phyloP scores from a whole-genome alignment of 2,329 filamentous ascomycete species.

The Fusarium sp. region DNA sequence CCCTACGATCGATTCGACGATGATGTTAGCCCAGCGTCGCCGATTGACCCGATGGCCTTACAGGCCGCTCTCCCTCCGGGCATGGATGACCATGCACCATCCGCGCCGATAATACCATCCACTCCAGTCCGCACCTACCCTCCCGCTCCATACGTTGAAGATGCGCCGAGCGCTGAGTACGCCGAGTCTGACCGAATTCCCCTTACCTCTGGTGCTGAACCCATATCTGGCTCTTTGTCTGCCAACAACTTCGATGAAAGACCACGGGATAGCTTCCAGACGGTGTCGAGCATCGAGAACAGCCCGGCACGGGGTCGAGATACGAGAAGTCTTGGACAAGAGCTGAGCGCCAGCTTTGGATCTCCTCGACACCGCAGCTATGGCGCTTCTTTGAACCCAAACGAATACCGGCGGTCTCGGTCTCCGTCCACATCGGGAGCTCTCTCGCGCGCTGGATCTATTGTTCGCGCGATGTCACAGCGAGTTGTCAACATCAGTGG shows the following conservation, averaged over 20 bases:
- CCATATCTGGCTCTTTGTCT: conserved; percentile 63
- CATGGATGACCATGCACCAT: conserved; percentile 50
- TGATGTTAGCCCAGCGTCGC: conserved; percentile 56
- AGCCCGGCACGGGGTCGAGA: conserved; percentile 62
- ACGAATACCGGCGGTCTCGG: conserved; percentile 66
- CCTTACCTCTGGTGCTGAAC: conserved; percentile 66
- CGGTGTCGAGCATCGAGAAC: conserved; percentile 66
- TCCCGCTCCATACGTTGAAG: conserved; percentile 52
- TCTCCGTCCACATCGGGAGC: conserved; percentile 73
- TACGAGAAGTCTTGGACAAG: conserved; percentile 65
- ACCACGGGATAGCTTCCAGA: conserved; percentile 68
- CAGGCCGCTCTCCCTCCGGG: conserved; percentile 67
- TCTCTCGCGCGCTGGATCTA: conserved; percentile 77
- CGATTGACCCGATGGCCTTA: conserved; percentile 64
- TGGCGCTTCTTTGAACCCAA: conserved; percentile 66
- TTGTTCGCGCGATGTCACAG: conserved; percentile 90
- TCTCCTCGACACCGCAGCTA: conserved; percentile 66
- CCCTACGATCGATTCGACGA: conserved; percentile 55
- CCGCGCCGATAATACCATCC: conserved; percentile 27
- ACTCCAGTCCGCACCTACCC: conserved; percentile 45
- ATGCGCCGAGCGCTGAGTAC: conserved; percentile 49
- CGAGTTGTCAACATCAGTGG: conserved; percentile 98
- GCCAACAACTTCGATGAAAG: conserved; percentile 55
- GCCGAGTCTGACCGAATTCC: conserved; percentile 70
- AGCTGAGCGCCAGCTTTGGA: conserved; percentile 69